Evolutionary conservation across 139 green algal species (phyloP).

Genomic region (Ettlia oleoabundans): DNA sequence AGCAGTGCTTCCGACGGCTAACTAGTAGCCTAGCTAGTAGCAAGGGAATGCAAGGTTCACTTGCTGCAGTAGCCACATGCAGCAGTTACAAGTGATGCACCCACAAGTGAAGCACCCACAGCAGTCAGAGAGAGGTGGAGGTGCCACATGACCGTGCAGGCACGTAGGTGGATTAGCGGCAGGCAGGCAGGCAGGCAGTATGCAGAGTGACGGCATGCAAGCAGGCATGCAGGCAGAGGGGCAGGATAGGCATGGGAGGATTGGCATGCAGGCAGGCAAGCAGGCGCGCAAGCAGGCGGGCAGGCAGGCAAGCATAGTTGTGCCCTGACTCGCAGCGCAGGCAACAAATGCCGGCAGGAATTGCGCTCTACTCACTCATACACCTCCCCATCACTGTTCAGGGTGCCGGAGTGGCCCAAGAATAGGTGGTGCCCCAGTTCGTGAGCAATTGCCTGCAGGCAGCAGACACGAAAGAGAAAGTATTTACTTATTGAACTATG

Average conservation of each 20-base stretch:
- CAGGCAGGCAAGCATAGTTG: too few relatives aligned
- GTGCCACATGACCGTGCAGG: too few relatives aligned
- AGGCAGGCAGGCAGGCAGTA: not conserved
- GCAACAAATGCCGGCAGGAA: too few relatives aligned
- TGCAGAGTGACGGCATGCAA: not conserved
- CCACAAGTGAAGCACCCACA: too few relatives aligned
- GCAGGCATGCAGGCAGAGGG: conserved; percentile 38
- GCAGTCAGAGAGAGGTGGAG: too few relatives aligned
- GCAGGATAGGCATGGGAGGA: not conserved
- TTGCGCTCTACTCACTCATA: not conserved
- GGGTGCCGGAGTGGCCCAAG: not conserved
- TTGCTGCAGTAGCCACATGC: too few relatives aligned
- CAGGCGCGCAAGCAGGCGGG: not conserved
- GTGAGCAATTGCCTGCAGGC: not conserved
- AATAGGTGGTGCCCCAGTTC: conserved; percentile 3
- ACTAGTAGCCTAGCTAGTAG: too few relatives aligned
- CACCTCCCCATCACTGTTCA: not conserved
- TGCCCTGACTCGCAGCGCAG: too few relatives aligned
- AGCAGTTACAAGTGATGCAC: too few relatives aligned
- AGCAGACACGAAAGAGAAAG: not conserved
- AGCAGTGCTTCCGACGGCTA: too few relatives aligned
- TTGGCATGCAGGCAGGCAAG: not conserved
- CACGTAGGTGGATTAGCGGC: too few relatives aligned
- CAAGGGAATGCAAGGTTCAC: too few relatives aligned
- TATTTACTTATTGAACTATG: not conserved